These are phyloP conservation scores for Pseudocohnilembus persalinus DNA, from an alignment of 169 alveolate species.

Conservation along the genomic window DNA sequence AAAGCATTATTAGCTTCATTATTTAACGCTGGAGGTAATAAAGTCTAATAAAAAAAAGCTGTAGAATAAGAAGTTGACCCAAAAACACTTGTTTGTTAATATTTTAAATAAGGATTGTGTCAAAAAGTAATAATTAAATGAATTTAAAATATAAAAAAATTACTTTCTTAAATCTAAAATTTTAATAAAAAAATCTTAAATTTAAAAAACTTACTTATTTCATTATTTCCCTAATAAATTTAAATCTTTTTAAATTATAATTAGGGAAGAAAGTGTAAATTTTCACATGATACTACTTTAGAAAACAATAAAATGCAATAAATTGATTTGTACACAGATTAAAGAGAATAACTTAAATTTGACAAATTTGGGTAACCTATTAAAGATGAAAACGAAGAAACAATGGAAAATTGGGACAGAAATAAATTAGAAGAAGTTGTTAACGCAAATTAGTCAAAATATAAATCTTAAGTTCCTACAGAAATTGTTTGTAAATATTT, in stretches of 20 bases:
- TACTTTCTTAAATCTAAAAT: too few species aligned
- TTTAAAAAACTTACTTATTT: too few species aligned
- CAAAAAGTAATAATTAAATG: neutral
- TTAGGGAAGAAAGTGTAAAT: slow-evolving; percentile 82
- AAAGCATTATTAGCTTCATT: slow-evolving; percentile 93
- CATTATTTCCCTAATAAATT: too few species aligned
- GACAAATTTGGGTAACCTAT: slow-evolving; percentile 60
- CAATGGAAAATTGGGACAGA: slow-evolving; percentile 72
- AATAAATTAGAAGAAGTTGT: slow-evolving; percentile 66
- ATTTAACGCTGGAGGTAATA: slow-evolving; percentile 75
- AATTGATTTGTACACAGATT: slow-evolving; percentile 95
- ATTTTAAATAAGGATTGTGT: slow-evolving; percentile 78
- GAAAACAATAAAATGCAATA: slow-evolving; percentile 84
- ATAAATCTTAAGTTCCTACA: slow-evolving; percentile 15
- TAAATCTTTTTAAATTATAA: slow-evolving; percentile 3
- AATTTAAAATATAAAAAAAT: too few species aligned
- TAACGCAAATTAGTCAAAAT: slow-evolving; percentile 59
- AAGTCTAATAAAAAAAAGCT: slow-evolving; percentile 54
- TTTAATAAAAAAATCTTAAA: too few species aligned
- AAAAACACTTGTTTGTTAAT: slow-evolving; percentile 71
- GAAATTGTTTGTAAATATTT: slow-evolving; percentile 71
- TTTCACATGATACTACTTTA: slow-evolving; percentile 68
- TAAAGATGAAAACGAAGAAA: slow-evolving; percentile 39
- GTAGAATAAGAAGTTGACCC: slow-evolving; percentile 68
- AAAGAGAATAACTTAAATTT: slow-evolving; percentile 87